A percentile compares a stretch with the other conserved stretches of the same genome.
phyloP scores from a whole-genome alignment of 139 green algal genomes.

The Ettlia oleoabundans region DNA sequence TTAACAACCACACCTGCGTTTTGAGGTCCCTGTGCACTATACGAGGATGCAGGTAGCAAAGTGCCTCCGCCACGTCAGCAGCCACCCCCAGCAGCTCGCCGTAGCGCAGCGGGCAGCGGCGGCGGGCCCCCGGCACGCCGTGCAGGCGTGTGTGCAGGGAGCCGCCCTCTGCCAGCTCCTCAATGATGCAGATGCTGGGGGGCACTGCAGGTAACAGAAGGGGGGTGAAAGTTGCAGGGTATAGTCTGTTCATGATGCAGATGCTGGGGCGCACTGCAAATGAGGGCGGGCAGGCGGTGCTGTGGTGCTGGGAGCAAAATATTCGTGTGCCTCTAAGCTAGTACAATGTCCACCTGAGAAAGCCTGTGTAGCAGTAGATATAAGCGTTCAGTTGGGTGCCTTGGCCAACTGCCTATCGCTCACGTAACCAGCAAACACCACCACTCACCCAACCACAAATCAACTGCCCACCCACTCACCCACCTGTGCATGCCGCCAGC shows the following conservation, averaged over 20 bases:
- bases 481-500: conserved; percentile 55
- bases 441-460: too few species aligned
- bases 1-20: conserved; percentile 38
- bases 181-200: conserved; percentile 79
- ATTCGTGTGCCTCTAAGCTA: too few species aligned
- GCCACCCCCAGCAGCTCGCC: conserved; percentile 51
- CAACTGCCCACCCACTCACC: background rate
- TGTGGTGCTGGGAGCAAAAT: too few species aligned
- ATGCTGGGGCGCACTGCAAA: conserved; percentile 60
- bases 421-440: too few species aligned
- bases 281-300: too few species aligned
- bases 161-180: conserved; percentile 71
- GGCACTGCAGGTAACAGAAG: conserved; percentile 24
- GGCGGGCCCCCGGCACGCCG: conserved; percentile 26
- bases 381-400: too few species aligned
- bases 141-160: conserved; percentile 66
- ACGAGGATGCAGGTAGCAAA: conserved; percentile 77
- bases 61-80: conserved; percentile 70
- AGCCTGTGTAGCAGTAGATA: too few species aligned
- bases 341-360: too few species aligned
- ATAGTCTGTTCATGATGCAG: conserved; percentile 19
- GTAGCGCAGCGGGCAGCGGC: conserved; percentile 41
- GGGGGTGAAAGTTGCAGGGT: background rate
- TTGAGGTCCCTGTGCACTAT: conserved; percentile 61
- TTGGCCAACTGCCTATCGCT: too few species aligned